Evolutionary conservation across 1,284 basidiomycete species (phyloP).

Genomic region (Fomitopsis palustris): DNA sequence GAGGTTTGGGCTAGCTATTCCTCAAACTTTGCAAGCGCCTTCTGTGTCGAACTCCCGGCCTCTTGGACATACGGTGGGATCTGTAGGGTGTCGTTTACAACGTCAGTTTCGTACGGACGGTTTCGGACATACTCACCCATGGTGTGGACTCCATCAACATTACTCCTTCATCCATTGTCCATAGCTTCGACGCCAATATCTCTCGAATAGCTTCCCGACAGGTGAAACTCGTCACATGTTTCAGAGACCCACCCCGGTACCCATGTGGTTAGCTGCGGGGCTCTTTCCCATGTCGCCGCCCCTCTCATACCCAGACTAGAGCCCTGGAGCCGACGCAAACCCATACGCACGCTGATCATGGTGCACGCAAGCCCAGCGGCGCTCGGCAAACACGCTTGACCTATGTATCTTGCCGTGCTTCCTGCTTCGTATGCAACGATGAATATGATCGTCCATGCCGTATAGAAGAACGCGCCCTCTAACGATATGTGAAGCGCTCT

Average conservation of each 20-base stretch:
- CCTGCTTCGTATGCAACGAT: not conserved
- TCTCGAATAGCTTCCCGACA: not conserved
- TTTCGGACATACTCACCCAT: no score
- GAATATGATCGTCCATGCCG: not conserved
- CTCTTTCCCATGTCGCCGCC: not conserved
- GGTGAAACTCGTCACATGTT: not conserved
- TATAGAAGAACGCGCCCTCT: not conserved
- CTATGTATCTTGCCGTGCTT: not conserved
- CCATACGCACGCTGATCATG: conserved; percentile 3
- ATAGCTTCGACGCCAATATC: not conserved
- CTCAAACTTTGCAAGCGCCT: no score
- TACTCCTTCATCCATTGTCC: not conserved
- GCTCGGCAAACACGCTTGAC: not conserved
- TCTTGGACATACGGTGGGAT: no score
- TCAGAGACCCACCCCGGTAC: not conserved
- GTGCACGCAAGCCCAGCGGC: conserved; percentile 4
- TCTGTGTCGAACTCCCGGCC: no score
- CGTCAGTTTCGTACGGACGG: no score
- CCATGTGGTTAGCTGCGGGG: not conserved
- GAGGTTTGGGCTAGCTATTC: no score
- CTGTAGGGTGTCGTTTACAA: no score
- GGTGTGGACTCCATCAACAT: no score
- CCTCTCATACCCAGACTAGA: not conserved
- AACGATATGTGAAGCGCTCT: not conserved
- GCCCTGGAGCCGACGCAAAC: not conserved